Conservation (phyloP, 2,329 filamentous ascomycete species). For the Aureobasidium zeae region DNA sequence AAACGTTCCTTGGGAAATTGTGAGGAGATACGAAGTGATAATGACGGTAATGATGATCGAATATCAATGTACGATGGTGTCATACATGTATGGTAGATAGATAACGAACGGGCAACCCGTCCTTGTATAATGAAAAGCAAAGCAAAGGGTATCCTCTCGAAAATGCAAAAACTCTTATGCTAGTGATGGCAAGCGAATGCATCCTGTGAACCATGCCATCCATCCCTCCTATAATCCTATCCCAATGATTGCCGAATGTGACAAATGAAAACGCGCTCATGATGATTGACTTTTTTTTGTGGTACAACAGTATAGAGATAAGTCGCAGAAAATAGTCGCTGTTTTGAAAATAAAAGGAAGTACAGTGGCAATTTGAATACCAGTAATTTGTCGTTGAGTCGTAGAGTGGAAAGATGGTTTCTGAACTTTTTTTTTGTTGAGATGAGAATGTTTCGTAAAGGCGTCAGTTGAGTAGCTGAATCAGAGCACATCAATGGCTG, state of each 20-base stretch:
- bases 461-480: constrained; percentile 16
- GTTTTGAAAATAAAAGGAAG: not conserved
- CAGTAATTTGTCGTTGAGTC: constrained; percentile 10
- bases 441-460: constrained; percentile 12
- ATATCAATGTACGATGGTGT: not conserved
- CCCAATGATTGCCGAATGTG: not conserved
- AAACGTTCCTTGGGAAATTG: no score
- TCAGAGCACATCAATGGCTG: constrained; percentile 4
- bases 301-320: constrained; percentile 9
- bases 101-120: no score
- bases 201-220: constrained; percentile 7
- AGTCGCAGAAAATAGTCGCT: constrained; percentile 4
- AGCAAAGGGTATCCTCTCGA: constrained; percentile 15
- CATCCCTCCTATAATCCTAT: constrained; percentile 1
- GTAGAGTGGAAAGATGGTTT: constrained; percentile 4
- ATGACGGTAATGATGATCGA: not conserved
- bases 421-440: constrained; percentile 1
- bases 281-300: constrained; percentile 11
- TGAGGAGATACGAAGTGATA: no score
- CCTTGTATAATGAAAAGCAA: not conserved
- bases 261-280: constrained; percentile 8
- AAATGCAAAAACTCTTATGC: constrained; percentile 11
- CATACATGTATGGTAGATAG: not conserved
- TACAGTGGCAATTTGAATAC: not conserved
- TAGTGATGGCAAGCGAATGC: constrained; percentile 14